These are phyloP conservation scores for Shiraia sp. DNA, from an alignment of 2,329 filamentous ascomycete genomes.

Conservation along the genomic window DNA sequence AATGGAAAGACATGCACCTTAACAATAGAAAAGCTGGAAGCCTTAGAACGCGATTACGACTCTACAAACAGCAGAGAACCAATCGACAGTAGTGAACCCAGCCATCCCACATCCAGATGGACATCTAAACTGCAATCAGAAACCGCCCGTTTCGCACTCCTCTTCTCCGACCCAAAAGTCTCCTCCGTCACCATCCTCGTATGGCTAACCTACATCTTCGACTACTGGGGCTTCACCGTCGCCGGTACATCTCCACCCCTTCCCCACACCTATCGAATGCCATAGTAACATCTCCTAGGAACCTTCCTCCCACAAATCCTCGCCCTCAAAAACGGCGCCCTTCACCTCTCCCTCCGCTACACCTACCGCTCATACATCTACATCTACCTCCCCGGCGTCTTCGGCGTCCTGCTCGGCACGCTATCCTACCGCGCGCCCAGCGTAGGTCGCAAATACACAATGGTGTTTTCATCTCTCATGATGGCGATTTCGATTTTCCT, in stretches of 20 bases:
- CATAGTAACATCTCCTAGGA: conserved; percentile 33
- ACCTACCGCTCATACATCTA: conserved; percentile 60
- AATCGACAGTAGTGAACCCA: conserved; percentile 37
- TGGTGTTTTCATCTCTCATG: conserved; percentile 49
- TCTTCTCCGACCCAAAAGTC: conserved; percentile 51
- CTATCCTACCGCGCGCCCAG: conserved; percentile 51
- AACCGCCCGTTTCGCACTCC: conserved; percentile 48
- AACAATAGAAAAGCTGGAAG: conserved; percentile 42
- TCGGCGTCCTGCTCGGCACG: conserved; percentile 56
- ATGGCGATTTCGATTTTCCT: conserved; percentile 53
- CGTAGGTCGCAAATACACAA: conserved; percentile 53
- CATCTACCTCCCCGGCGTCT: conserved; percentile 57
- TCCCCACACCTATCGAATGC: neutral
- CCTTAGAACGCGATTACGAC: conserved; percentile 37
- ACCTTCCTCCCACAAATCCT: conserved; percentile 56
- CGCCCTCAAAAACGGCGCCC: conserved; percentile 55
- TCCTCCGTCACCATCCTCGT: conserved; percentile 52
- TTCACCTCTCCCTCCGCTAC: conserved; percentile 48
- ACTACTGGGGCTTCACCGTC: conserved; percentile 56
- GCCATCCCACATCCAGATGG: conserved; percentile 36
- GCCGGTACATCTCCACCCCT: conserved; percentile 38
- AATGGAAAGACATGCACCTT: conserved; percentile 45
- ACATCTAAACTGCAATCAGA: conserved; percentile 46
- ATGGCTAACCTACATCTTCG: conserved; percentile 57
- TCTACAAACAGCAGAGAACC: conserved; percentile 20